phyloP scores from a whole-genome alignment of 106 monocot genomes.

The Agapanthus africanus region DNA sequence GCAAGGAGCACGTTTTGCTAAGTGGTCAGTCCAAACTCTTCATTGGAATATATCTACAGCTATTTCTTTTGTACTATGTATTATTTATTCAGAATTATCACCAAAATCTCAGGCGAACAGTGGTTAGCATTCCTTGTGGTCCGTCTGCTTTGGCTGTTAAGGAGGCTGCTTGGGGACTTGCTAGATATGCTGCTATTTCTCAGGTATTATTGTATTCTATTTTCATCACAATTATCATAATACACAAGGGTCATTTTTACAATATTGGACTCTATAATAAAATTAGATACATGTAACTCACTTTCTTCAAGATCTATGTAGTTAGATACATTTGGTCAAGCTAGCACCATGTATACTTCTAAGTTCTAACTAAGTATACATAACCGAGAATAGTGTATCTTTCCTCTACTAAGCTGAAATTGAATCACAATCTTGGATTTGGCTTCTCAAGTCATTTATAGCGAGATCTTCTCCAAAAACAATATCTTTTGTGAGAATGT shows the following conservation, averaged over 20 bases:
- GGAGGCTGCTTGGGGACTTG: constrained; percentile 98
- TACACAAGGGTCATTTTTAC: too few relatives aligned
- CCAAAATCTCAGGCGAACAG: constrained; percentile 55
- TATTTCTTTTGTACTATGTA: not conserved
- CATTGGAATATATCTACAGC: not conserved
- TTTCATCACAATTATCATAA: not conserved
- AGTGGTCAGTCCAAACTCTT: constrained; percentile 53
- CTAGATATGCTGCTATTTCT: constrained; percentile 86
- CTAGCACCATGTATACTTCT: not conserved
- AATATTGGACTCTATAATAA: too few relatives aligned
- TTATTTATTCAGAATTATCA: not conserved
- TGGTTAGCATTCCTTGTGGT: constrained; percentile 92
- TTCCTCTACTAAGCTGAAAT: not conserved
- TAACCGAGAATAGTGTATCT: not conserved
- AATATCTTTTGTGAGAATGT: not conserved
- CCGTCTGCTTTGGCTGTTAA: constrained; percentile 87
- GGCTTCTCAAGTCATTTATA: not conserved
- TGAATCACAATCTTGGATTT: not conserved
- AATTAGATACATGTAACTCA: not conserved
- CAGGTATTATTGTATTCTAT: constrained; percentile 40
- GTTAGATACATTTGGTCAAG: not conserved
- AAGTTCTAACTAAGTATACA: not conserved
- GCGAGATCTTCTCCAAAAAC: not conserved
- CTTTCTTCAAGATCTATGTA: not conserved
- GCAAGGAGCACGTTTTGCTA: constrained; percentile 95